phyloP scores from a whole-genome alignment of 345 rosid species.

The Barbarea vulgaris region DNA sequence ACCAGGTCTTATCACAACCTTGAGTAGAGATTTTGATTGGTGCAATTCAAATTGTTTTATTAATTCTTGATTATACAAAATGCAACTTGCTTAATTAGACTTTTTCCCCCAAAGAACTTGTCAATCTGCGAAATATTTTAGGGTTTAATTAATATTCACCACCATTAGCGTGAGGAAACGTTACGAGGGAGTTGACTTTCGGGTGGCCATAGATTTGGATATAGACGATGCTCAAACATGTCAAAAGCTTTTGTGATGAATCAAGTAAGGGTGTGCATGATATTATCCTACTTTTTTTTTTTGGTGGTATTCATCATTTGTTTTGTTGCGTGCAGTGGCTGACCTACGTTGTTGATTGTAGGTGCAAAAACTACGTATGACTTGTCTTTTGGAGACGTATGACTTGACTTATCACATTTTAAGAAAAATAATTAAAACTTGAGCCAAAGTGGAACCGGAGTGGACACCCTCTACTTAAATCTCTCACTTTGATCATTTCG shows the following conservation, averaged over 20 bases:
- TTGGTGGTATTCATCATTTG: no score
- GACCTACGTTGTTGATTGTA: no score
- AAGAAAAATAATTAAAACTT: no score
- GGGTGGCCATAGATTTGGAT: neutral
- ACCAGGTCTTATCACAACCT: neutral
- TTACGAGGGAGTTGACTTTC: neutral
- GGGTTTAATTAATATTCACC: neutral
- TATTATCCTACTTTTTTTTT: no score
- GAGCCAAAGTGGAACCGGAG: no score
- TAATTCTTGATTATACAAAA: neutral
- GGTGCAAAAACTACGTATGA: no score
- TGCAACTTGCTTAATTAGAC: neutral
- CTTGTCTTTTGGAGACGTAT: no score
- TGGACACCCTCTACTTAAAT: no score
- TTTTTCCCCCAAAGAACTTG: neutral
- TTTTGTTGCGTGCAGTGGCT: no score
- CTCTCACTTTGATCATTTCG: no score
- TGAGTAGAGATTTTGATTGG: slow-evolving; percentile 17
- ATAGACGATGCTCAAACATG: neutral
- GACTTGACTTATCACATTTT: no score
- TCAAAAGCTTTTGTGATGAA: neutral
- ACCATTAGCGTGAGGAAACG: neutral
- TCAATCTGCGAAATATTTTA: neutral
- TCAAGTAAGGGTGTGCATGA: neutral
- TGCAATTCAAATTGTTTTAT: neutral